Evolutionary conservation across 805 yeast genomes (phyloP).

Genomic region (Lachancea dasiensis): DNA sequence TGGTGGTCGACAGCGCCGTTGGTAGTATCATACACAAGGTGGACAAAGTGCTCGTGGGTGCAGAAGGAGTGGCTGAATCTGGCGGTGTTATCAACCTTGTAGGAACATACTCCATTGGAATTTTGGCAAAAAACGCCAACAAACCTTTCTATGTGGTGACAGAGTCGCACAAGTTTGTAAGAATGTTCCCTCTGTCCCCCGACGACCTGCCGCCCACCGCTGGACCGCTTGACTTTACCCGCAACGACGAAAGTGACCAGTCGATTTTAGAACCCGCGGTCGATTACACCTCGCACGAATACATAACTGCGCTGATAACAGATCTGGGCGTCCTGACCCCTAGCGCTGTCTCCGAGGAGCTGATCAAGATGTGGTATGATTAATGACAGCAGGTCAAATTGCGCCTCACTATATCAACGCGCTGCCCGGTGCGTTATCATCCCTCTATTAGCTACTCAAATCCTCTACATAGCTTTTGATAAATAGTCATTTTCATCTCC

Average conservation of each 20-base stretch:
- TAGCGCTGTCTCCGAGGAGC: constrained; percentile 96
- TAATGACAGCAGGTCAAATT: constrained; percentile 25
- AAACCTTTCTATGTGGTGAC: constrained; percentile 93
- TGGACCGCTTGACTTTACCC: constrained; percentile 42
- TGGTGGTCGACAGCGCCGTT: constrained; percentile 89
- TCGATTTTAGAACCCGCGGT: constrained; percentile 51
- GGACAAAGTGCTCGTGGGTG: constrained; percentile 93
- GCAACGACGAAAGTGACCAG: constrained; percentile 14
- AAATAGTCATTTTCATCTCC: constrained; percentile 24
- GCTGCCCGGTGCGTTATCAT: not conserved
- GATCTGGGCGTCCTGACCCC: constrained; percentile 97
- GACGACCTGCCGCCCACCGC: constrained; percentile 73
- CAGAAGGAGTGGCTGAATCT: constrained; percentile 98
- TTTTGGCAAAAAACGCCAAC: constrained; percentile 80
- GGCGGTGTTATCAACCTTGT: constrained; percentile 96
- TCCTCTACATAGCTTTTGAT: constrained; percentile 19
- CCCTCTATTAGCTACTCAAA: no score
- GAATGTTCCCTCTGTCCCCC: constrained; percentile 91
- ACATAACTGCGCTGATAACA: constrained; percentile 90
- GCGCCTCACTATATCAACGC: not conserved
- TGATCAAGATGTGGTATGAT: constrained; percentile 97
- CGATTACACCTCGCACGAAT: constrained; percentile 95
- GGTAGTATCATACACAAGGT: constrained; percentile 88
- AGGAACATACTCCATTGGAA: constrained; percentile 93
- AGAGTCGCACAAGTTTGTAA: constrained; percentile 92